phyloP scores from a whole-genome alignment of 2,329 filamentous ascomycete genomes.

The Cordyceps farinosa region DNA sequence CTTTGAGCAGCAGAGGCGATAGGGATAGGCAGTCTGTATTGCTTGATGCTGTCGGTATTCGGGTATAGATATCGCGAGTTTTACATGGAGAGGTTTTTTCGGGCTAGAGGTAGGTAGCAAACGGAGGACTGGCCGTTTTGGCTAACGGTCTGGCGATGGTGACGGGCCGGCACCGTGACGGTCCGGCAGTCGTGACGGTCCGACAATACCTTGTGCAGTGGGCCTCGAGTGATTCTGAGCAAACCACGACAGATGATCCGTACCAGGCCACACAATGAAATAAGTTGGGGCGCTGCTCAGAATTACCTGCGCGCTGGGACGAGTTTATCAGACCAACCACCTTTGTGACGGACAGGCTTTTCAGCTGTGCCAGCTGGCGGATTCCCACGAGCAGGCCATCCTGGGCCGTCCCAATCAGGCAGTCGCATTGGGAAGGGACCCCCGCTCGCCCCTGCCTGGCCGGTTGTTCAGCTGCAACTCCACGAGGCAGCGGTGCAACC shows the following conservation, averaged over 20 bases:
- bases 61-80: not conserved
- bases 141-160: not conserved
- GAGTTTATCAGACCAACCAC: no score
- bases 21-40: no score
- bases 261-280: no score
- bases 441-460: not conserved
- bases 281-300: no score
- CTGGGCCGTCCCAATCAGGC: conserved; percentile 10
- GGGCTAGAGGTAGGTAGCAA: not conserved
- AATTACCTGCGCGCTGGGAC: no score
- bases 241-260: no score
- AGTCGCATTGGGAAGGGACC: not conserved
- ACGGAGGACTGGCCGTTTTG: not conserved
- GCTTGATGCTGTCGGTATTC: no score
- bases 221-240: no score
- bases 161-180: not conserved
- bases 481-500: conserved; percentile 4
- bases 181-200: no score
- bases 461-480: conserved; percentile 2
- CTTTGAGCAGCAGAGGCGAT: not conserved
- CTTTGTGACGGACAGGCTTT: not conserved
- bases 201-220: no score
- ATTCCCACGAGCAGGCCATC: not conserved
- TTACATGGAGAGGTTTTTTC: not conserved
- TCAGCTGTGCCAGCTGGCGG: conserved; percentile 13